A percentile compares a stretch with the other conserved stretches of the same genome.
Evolutionary conservation across 306 rosid genomes (phyloP).

Genomic region (Begonia peltatifolia): DNA sequence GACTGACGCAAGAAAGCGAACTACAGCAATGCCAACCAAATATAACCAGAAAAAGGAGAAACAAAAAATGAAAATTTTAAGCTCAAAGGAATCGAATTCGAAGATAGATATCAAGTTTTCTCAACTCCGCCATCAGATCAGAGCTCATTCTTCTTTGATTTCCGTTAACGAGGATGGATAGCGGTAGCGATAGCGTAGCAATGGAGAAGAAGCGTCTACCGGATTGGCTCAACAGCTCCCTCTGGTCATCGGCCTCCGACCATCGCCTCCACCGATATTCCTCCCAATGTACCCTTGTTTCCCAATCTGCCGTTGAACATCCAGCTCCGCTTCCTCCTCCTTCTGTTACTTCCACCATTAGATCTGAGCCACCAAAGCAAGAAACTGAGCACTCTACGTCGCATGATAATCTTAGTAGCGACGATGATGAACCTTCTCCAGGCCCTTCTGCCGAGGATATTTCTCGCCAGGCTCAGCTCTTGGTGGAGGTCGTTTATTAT

Average conservation of each 20-base stretch:
- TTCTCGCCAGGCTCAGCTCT: conserved; percentile 74
- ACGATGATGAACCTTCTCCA: conserved; percentile 19
- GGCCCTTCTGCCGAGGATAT: conserved; percentile 40
- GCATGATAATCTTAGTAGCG: conserved; percentile 4
- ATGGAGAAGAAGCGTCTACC: conserved; percentile 86
- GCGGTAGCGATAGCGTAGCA: not conserved
- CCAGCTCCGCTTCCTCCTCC: conserved; percentile 39
- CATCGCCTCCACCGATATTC: conserved; percentile 27
- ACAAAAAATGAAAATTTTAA: too few species aligned
- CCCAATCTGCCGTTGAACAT: conserved; percentile 23
- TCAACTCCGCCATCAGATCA: too few species aligned
- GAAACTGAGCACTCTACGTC: conserved; percentile 23
- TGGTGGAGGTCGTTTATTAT: conserved; percentile 40
- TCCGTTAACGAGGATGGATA: too few species aligned
- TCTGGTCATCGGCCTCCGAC: conserved; percentile 56
- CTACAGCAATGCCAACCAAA: too few species aligned
- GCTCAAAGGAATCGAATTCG: too few species aligned
- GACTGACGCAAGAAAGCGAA: too few species aligned
- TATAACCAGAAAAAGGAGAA: too few species aligned
- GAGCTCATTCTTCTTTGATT: too few species aligned
- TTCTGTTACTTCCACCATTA: conserved; percentile 14
- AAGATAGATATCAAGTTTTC: too few species aligned
- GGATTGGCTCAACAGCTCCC: conserved; percentile 95
- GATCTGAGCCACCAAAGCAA: conserved; percentile 27
- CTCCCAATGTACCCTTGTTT: conserved; percentile 10